Evolutionary conservation across 495 filamentous ascomycete species (phyloP).

Genomic region (Cairneyella variabilis): DNA sequence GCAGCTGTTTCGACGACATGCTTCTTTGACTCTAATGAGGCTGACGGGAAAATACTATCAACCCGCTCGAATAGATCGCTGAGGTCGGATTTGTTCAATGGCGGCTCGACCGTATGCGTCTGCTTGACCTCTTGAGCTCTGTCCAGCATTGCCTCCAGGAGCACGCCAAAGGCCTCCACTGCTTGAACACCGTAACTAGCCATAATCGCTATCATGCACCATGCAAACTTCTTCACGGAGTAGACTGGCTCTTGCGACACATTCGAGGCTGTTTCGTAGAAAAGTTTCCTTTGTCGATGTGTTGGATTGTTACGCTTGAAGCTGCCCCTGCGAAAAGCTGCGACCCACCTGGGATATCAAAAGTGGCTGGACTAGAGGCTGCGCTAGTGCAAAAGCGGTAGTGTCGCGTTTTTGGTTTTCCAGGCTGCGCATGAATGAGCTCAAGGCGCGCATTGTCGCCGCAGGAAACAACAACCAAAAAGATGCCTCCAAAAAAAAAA

Average conservation of each 20-base stretch:
- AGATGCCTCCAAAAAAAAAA: slow-evolving; percentile 26
- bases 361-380: no score
- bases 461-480: slow-evolving; percentile 7
- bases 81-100: slow-evolving; percentile 62
- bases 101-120: slow-evolving; percentile 67
- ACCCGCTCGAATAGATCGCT: slow-evolving; percentile 35
- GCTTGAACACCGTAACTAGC: slow-evolving; percentile 46
- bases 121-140: slow-evolving; percentile 63
- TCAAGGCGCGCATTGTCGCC: neutral
- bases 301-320: no score
- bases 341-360: no score
- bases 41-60: neutral
- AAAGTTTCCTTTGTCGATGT: no score
- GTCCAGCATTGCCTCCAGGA: slow-evolving; percentile 59
- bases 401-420: no score
- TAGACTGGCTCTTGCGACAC: no score
- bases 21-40: slow-evolving; percentile 31
- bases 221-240: no score
- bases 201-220: no score
- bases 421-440: no score
- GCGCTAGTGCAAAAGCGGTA: no score
- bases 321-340: no score
- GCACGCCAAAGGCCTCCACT: slow-evolving; percentile 49
- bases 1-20: slow-evolving; percentile 71
- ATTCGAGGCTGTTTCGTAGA: no score